Percentiles rank a stretch among this genome's conserved stretches.
Conservation (phyloP, 306 rosid species). For the Glycine latifolia region DNA sequence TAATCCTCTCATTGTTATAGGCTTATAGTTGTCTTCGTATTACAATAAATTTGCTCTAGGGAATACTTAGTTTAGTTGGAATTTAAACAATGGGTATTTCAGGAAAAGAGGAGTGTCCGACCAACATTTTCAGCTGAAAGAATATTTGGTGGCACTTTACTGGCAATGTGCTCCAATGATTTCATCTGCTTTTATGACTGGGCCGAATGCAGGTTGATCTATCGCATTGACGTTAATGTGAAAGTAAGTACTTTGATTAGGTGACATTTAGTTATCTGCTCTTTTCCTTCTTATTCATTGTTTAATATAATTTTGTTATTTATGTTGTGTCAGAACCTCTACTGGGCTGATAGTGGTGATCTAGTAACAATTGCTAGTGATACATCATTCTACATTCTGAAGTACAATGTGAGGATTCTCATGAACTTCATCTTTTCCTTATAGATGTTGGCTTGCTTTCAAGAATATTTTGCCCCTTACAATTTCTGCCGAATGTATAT, state of each 20-base stretch:
- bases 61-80: conserved; percentile 24
- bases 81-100: conserved; percentile 49
- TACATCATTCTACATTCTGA: conserved; percentile 92
- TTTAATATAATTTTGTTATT: conserved; percentile 23
- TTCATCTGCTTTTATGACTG: conserved; percentile 98
- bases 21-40: conserved; percentile 1
- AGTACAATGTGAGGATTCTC: conserved; percentile 82
- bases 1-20: conserved; percentile 13
- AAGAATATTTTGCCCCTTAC: neutral
- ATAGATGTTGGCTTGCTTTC: conserved; percentile 5
- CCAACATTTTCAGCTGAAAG: conserved; percentile 95
- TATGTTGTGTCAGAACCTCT: conserved; percentile 71
- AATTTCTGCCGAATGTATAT: conserved; percentile 22
- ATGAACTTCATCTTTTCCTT: conserved; percentile 33
- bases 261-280: conserved; percentile 36
- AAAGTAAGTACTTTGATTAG: conserved; percentile 70
- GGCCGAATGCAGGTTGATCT: conserved; percentile 95
- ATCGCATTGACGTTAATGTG: conserved; percentile 91
- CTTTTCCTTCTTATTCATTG: conserved; percentile 8
- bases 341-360: conserved; percentile 99
- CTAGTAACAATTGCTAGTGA: conserved; percentile 90
- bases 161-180: conserved; percentile 98
- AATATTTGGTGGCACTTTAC: conserved; percentile 81
- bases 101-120: conserved; percentile 94
- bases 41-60: conserved; percentile 6